These are phyloP conservation scores for Suillus ampliporus DNA, from an alignment of 768 basidiomycete genomes.

Conservation along the genomic window DNA sequence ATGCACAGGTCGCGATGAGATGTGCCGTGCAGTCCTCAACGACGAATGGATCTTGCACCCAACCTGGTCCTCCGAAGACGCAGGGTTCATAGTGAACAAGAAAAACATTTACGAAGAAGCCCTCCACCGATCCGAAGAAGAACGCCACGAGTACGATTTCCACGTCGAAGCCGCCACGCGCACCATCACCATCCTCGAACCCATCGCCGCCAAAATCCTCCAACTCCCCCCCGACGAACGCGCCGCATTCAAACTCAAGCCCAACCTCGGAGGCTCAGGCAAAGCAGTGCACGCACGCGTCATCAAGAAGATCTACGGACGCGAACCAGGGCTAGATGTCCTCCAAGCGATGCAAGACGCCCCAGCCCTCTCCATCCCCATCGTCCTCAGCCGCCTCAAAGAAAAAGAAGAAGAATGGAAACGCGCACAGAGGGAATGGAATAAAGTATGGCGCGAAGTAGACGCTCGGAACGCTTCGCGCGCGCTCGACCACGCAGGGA, in stretches of 20 bases:
- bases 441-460: conserved; percentile 97
- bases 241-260: conserved; percentile 81
- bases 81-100: conserved; percentile 87
- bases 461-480: conserved; percentile 94
- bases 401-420: conserved; percentile 99
- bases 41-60: conserved; percentile 99
- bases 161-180: conserved; percentile 95
- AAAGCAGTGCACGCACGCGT: conserved; percentile 93
- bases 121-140: conserved; percentile 94
- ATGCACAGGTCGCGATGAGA: conserved; percentile 95
- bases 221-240: conserved; percentile 82
- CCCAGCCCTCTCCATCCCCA: conserved; percentile 85
- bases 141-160: conserved; percentile 98
- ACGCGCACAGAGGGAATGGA: conserved; percentile 96
- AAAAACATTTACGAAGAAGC: conserved; percentile 98
- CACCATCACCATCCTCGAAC: conserved; percentile 90
- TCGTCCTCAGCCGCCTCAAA: conserved; percentile 88
- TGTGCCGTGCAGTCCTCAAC: conserved; percentile 95
- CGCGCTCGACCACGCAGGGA: conserved; percentile 91
- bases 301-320: conserved; percentile 96
- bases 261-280: conserved; percentile 80
- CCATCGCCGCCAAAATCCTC: conserved; percentile 86
- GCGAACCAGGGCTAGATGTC: conserved; percentile 81
- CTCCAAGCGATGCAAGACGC: conserved; percentile 91
- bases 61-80: conserved; percentile 92